Percentiles rank a stretch among this genome's conserved stretches.
These are phyloP conservation scores for Potentilla sterilis DNA, from an alignment of 306 rosid species.

Conservation along the genomic window DNA sequence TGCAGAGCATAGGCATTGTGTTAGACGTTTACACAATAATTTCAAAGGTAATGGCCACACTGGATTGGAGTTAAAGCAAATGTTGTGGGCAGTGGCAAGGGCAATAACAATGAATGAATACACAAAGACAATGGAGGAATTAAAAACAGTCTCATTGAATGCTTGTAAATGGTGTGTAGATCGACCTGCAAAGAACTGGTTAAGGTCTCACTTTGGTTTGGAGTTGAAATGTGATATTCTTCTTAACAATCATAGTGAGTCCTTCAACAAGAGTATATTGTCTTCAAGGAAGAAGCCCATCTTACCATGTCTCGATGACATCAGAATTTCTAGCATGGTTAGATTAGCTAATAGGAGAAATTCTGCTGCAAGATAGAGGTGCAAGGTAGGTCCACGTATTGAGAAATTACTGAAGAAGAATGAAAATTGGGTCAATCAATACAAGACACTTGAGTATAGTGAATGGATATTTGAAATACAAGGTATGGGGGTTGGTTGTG, in stretches of 20 bases:
- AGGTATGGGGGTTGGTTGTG: neutral
- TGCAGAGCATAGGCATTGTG: neutral
- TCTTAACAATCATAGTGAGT: neutral
- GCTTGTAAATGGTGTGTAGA: neutral
- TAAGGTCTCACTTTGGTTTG: neutral
- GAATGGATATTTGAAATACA: neutral
- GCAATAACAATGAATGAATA: neutral
- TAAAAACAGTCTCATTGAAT: rapidly evolving
- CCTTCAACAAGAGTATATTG: neutral
- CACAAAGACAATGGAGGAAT: neutral
- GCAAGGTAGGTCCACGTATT: neutral
- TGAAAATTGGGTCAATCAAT: neutral
- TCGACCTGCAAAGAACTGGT: neutral
- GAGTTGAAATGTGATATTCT: neutral
- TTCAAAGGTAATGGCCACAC: neutral
- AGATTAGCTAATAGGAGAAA: neutral
- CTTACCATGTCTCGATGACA: neutral
- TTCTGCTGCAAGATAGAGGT: neutral
- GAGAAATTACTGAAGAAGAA: neutral
- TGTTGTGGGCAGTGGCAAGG: neutral
- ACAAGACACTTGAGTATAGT: neutral
- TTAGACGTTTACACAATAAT: neutral
- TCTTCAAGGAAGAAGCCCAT: neutral
- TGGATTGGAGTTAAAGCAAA: neutral
- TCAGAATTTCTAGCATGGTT: neutral